Base-by-base conservation (phyloP, 2,329 filamentous ascomycete genomes). In the Penicillium sp. region DNA sequence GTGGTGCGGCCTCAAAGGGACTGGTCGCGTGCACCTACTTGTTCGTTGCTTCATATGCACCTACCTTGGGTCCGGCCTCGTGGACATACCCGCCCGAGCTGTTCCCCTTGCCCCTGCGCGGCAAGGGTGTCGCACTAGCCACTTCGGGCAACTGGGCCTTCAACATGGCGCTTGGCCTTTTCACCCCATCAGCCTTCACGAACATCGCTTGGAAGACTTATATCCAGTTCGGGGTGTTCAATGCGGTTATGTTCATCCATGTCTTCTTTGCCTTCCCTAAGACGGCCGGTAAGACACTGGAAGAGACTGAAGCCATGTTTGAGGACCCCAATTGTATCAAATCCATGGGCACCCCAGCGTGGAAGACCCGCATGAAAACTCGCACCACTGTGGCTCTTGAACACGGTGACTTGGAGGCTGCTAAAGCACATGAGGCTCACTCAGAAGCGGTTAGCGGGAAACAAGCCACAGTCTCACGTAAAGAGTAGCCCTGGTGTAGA, bases 161-260 rank as follows among this genome's bases (percentile, higher is more conserved):
- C 29, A 78, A 78, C 61, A 68, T 81, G 2, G 69, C 81, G 14
- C 77, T 82, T 57, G 77, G 78, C 2, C 77, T 81, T 44, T 79
- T 79, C 58, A 75, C 74, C 1, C 79, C 79, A 0, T 68, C 68
- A 20, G 78, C 77, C 0, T 62, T 62, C 20, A 33, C 54, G 23
- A 60, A 55, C 27, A 62, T 62, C 40, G 53, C 57, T 46, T 62
- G 60, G 60, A 43, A 55, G 20, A 60, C 57, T 63, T 80, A 25
- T 64, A 69, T 7, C 59, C 60, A 20, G 65, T 80, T 50, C 72
- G 73, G 5, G 42, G 77, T 76, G 12, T 78, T 81, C 61, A 79
- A 80, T 56, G 70, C 76, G 14, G 77, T 71, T 8, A 71, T 73
- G 49, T 40, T 67, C 12, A 54, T 67, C 9, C 63, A 69, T 44